Percentiles rank a stretch among this genome's conserved stretches.
Conservation (phyloP, 2,329 filamentous ascomycete species). For the Calonectria naviculata region DNA sequence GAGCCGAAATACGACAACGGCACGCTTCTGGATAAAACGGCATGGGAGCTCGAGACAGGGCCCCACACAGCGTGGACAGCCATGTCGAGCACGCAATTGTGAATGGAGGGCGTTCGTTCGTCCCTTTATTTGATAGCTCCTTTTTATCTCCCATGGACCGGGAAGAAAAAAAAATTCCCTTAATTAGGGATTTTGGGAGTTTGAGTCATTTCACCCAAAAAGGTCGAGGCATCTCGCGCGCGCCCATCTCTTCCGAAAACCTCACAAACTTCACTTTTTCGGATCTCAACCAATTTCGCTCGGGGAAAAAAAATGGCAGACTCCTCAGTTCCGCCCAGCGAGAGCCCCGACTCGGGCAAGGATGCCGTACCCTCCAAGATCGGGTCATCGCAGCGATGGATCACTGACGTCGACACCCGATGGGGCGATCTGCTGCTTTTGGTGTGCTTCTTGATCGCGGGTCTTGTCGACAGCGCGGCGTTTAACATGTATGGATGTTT, state of each 20-base stretch:
- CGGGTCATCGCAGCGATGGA: conserved; percentile 27
- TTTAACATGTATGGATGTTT: conserved; percentile 44
- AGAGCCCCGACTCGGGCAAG: conserved; percentile 6
- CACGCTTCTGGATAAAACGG: conserved; percentile 11
- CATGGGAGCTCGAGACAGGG: neutral
- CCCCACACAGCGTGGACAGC: neutral
- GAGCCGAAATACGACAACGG: conserved; percentile 8
- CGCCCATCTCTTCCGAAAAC: neutral
- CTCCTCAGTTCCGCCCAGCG: conserved; percentile 13
- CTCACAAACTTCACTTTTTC: neutral
- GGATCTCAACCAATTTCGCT: neutral
- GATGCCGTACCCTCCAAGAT: neutral
- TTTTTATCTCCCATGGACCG: neutral
- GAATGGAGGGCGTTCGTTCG: neutral
- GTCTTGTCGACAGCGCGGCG: conserved; percentile 40
- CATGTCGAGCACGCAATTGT: conserved; percentile 17
- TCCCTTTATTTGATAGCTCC: neutral
- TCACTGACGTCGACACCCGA: conserved; percentile 31
- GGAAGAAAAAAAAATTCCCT: neutral
- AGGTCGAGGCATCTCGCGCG: too few species aligned
- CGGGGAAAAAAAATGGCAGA: neutral
- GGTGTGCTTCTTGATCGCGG: conserved; percentile 39
- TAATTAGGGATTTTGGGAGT: neutral
- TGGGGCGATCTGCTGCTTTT: conserved; percentile 39
- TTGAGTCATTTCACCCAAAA: conserved; percentile 4